Evolutionary conservation across 176 grass and related monocot genomes (phyloP), one percentile per base, ranked within the genome.

Genomic region (Hyparrhenia diplandra): DNA sequence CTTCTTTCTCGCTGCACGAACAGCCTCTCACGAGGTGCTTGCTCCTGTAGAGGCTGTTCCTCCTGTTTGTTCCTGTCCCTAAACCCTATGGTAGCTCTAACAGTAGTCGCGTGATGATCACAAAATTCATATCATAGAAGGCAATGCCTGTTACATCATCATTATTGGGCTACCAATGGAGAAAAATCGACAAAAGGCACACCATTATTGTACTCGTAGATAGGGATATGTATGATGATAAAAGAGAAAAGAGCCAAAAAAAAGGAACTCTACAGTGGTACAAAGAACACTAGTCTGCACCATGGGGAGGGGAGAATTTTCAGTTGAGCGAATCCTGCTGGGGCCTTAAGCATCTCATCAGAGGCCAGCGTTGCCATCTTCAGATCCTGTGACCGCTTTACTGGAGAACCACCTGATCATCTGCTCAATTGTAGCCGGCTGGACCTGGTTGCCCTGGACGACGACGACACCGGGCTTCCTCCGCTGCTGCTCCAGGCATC

Each of bases 401-500:
- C 16, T 18, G 37, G 23, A 23, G 20, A 35, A 35, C 20, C 59
- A 67, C 35, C 65, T 83, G 45, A 43, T 71, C 18, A 79, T 68
- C 77, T 87, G 81, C 81, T 91, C 21, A 72, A 71, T 21, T 37
- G 76, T 65, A 57, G 8, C 13, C 46, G 64, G 25, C 79, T 69
- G 0, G 79, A 74, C 13, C 77, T 89, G 59, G 59, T 31, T 45
- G 82, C 28, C 18, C 63, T 70, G 40, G 88, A 93, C 2, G 90
- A 90, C 1, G 88, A 84, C 10, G 90, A 89, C 20, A 78, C 73
- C 2, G 87, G 88, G 0, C 89, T 95, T 4, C 82, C 92, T 16
- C 93, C 88, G 31, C 93, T 82, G 31, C 90, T 86, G 86, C 96
- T 98, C 75, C 71, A 82, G 76, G 82, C 46, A 34, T 89, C 86